phyloP scores from a whole-genome alignment of 1,139 yeast genomes.

The Taphrina wiesneri region DNA sequence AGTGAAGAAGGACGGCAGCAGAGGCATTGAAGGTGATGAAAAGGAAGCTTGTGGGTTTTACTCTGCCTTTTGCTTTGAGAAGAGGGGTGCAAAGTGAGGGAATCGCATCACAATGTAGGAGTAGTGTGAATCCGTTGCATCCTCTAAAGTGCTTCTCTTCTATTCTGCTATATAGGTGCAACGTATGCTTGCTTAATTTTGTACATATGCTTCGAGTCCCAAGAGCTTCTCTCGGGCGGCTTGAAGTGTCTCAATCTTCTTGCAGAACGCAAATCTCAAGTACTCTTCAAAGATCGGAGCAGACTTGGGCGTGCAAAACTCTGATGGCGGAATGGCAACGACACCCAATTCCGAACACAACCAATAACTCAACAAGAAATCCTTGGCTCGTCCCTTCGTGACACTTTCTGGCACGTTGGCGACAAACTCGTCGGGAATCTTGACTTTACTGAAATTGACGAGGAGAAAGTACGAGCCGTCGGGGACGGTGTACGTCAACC shows the following conservation, averaged over 20 bases:
- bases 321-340: slow-evolving; percentile 95
- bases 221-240: slow-evolving; percentile 78
- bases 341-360: slow-evolving; percentile 87
- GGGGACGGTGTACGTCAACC: slow-evolving; percentile 82
- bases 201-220: slow-evolving; percentile 63
- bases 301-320: slow-evolving; percentile 71
- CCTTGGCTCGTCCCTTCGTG: slow-evolving; percentile 64
- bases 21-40: slow-evolving; percentile 87
- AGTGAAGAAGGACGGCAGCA: slow-evolving; percentile 63
- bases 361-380: slow-evolving; percentile 90
- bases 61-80: slow-evolving; percentile 75
- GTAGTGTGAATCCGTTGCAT: background rate
- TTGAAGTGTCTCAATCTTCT: slow-evolving; percentile 74
- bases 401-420: slow-evolving; percentile 67
- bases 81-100: slow-evolving; percentile 42
- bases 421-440: slow-evolving; percentile 67
- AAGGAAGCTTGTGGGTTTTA: slow-evolving; percentile 88
- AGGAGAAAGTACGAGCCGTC: slow-evolving; percentile 92
- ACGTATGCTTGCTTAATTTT: background rate
- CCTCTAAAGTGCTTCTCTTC: background rate
- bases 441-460: slow-evolving; percentile 79
- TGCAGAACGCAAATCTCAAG: slow-evolving; percentile 92
- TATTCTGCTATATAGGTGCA: background rate
- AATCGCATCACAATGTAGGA: background rate
- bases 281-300: slow-evolving; percentile 79